Evolutionary conservation across 371 early-diverging fungal species (phyloP).

Genomic region (Mortierella sp.): DNA sequence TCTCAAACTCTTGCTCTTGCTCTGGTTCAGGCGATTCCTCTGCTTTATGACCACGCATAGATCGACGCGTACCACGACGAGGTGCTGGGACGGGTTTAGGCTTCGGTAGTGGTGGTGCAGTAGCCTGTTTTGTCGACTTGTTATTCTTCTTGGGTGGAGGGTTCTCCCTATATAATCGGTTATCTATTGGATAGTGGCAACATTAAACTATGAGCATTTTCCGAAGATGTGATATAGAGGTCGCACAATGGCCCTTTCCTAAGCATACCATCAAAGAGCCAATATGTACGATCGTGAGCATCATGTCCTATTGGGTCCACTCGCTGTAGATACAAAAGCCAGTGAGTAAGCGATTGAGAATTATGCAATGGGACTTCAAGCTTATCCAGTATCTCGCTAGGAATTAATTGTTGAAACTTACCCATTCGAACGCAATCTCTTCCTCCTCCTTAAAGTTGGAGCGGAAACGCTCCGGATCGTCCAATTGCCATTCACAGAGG

Average conservation of each 20-base stretch:
- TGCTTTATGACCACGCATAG: conserved; percentile 42
- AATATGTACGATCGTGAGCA: conserved; percentile 74
- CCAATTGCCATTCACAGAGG: conserved; percentile 78
- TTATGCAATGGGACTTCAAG: neutral
- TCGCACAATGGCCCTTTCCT: neutral
- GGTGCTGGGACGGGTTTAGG: conserved; percentile 39
- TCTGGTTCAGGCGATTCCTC: conserved; percentile 35
- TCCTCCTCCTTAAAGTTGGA: conserved; percentile 68
- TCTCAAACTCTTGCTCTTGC: conserved; percentile 24
- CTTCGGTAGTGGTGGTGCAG: conserved; percentile 28
- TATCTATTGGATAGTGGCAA: conserved; percentile 61
- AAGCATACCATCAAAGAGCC: conserved; percentile 80
- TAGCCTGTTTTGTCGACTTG: conserved; percentile 51
- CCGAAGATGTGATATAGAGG: neutral
- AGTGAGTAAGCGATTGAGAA: neutral
- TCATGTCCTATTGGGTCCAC: conserved; percentile 83
- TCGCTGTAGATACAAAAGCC: conserved; percentile 57
- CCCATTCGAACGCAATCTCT: conserved; percentile 73
- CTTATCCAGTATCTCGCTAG: neutral
- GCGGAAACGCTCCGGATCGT: conserved; percentile 74
- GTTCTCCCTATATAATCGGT: conserved; percentile 74
- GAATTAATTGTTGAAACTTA: conserved; percentile 30
- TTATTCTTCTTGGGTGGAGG: conserved; percentile 50
- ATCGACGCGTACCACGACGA: conserved; percentile 46
- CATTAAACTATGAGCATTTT: neutral